Conservation (phyloP, 2,329 filamentous ascomycete genomes). For the Sclerotinia minor region DNA sequence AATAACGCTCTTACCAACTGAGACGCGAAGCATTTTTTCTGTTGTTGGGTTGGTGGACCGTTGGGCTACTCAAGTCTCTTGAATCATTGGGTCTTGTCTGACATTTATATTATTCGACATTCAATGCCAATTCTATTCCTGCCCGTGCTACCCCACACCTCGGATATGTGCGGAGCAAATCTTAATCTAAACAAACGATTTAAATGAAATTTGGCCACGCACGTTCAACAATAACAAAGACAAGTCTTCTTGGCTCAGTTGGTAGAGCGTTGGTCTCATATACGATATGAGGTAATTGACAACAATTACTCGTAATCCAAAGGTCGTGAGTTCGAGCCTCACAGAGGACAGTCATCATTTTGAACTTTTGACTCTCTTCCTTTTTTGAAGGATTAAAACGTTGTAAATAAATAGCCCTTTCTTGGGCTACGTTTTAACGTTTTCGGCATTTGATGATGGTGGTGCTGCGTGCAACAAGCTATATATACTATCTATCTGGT, state of each 20-base stretch:
- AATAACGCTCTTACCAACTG: constrained; percentile 48
- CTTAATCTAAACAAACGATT: too few relatives aligned
- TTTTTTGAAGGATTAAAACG: not conserved
- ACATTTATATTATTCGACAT: not conserved
- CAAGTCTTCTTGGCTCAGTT: constrained; percentile 42
- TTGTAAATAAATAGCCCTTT: too few relatives aligned
- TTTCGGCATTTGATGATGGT: too few relatives aligned
- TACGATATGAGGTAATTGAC: too few relatives aligned
- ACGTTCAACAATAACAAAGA: not conserved
- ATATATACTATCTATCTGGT: too few relatives aligned
- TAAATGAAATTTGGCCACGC: too few relatives aligned
- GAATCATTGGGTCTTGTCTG: not conserved
- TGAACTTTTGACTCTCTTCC: not conserved
- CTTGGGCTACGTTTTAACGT: too few relatives aligned
- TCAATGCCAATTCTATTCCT: not conserved
- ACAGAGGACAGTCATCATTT: constrained; percentile 43
- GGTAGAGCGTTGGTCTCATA: too few relatives aligned
- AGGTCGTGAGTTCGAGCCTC: constrained; percentile 52
- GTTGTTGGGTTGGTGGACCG: not conserved
- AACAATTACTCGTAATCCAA: constrained; percentile 38
- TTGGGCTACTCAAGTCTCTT: not conserved
- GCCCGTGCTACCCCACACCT: not conserved
- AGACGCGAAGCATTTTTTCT: constrained; percentile 43
- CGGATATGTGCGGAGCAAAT: not conserved
- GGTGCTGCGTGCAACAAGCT: too few relatives aligned